Evolutionary conservation across 495 filamentous ascomycete species (phyloP), one percentile per base, ranked within the genome.

Genomic region (Collariella sp.): DNA sequence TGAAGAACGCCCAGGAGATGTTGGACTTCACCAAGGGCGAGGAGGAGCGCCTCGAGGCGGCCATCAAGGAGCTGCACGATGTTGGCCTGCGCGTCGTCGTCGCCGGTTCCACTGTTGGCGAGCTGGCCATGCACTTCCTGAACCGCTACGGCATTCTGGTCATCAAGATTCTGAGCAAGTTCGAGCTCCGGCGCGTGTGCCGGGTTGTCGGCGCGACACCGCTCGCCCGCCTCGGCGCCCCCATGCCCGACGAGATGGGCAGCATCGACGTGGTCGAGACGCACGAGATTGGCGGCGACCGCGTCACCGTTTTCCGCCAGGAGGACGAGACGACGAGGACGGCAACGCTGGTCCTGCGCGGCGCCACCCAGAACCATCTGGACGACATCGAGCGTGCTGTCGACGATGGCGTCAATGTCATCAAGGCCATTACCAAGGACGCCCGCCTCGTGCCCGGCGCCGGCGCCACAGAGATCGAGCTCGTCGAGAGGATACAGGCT

Each of bases 191-290:
- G 56, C 80, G 94, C 43, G 72, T 97, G 55, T 99, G 94, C 79
- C 83, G 93, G 45, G 94, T 99, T 31, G 91, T 99, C 31, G 93
- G 94, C 48, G 94, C 93, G 40, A 96, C 90, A 3, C 94, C 94
- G 7, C 81, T 99, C 50, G 94, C 94, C 33, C 85, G 94, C 61
- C 80, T 99, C 46, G 94, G 94, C 50, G 94, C 94, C 9, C 94
- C 94, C 24, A 99, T 99, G 94, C 94, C 94, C 22, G 94, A 99
- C 63, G 94, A 99, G 78, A 97, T 96, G 90, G 94, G 94, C 57
- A 85, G 70, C 58, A 78, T 97, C 55, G 94, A 99, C 71, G 71
- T 99, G 24, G 91, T 99, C 18, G 94, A 97, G 79, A 99, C 94
- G 7, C 80, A 91, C 41, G 94, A 99, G 72, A 97, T 99, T 67